phyloP scores from a whole-genome alignment of 495 filamentous ascomycete genomes.

The Podospora anserina region DNA sequence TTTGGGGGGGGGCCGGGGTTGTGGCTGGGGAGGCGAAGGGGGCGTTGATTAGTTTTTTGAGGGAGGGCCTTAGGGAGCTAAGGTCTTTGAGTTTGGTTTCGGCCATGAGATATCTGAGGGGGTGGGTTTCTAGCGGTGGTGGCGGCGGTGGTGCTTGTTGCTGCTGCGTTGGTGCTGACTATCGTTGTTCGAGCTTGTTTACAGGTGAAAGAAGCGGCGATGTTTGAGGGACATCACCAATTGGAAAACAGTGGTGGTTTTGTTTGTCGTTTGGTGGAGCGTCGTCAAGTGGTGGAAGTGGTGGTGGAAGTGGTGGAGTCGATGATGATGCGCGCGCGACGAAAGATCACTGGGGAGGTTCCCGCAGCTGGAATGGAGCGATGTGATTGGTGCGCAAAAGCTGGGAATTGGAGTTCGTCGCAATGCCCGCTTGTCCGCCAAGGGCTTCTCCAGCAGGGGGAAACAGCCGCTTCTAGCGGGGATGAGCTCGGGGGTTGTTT shows the following conservation, averaged over 20 bases:
- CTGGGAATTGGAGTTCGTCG: background rate
- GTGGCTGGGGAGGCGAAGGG: constrained; percentile 63
- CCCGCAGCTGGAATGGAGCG: background rate
- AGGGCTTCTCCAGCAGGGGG: background rate
- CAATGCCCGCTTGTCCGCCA: background rate
- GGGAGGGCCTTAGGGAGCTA: constrained; percentile 19
- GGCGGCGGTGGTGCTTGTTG: background rate
- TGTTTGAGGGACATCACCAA: background rate
- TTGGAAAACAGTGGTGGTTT: background rate
- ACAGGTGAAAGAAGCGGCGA: background rate
- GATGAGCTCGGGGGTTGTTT: background rate
- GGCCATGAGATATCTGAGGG: background rate
- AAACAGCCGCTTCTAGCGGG: background rate
- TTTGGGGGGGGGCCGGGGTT: constrained; percentile 58
- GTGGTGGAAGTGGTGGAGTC: background rate
- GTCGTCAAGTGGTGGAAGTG: background rate
- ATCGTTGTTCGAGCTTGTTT: background rate
- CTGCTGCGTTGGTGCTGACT: background rate
- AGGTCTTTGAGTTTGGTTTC: background rate
- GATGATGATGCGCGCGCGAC: background rate
- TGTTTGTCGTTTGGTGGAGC: background rate
- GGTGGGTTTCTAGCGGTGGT: background rate
- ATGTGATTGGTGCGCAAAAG: background rate
- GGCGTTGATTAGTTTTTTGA: constrained; percentile 71
- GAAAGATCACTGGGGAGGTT: background rate